Evolutionary conservation across 495 filamentous ascomycete species (phyloP).

Genomic region (Parachaetomium inaequale): DNA sequence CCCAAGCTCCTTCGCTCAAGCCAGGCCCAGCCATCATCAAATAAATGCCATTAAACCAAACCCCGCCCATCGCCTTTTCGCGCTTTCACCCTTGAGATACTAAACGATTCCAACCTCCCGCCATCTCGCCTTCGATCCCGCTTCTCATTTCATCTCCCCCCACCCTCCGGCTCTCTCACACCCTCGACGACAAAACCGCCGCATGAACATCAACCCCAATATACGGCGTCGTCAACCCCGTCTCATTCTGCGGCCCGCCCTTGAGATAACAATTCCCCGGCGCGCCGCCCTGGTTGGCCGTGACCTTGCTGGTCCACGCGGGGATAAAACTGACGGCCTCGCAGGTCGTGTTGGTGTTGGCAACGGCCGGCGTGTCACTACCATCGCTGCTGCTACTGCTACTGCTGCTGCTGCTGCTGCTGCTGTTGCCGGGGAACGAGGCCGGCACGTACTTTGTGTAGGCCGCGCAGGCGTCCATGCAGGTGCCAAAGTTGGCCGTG

Average conservation of each 20-base stretch:
- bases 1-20: background rate
- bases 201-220: conserved; percentile 30
- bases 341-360: conserved; percentile 34
- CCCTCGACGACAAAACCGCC: conserved; percentile 18
- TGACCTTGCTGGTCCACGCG: conserved; percentile 37
- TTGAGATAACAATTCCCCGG: conserved; percentile 50
- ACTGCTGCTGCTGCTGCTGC: too few species aligned
- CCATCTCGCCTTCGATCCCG: background rate
- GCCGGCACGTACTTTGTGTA: conserved; percentile 36
- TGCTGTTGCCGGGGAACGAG: conserved; percentile 23
- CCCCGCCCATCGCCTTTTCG: background rate
- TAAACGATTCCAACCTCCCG: background rate
- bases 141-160: background rate
- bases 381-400: too few species aligned
- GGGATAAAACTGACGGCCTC: conserved; percentile 44
- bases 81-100: too few species aligned
- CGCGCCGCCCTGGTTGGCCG: conserved; percentile 28
- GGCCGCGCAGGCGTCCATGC: conserved; percentile 48
- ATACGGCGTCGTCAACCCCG: conserved; percentile 29
- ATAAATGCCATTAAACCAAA: background rate
- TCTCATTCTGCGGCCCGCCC: conserved; percentile 35
- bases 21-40: background rate
- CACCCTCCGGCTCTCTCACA: background rate
- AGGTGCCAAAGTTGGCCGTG: conserved; percentile 39
- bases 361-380: too few species aligned